Evolutionary conservation across 331 rosid genomes (phyloP).

Genomic region (Spiraea crenata): DNA sequence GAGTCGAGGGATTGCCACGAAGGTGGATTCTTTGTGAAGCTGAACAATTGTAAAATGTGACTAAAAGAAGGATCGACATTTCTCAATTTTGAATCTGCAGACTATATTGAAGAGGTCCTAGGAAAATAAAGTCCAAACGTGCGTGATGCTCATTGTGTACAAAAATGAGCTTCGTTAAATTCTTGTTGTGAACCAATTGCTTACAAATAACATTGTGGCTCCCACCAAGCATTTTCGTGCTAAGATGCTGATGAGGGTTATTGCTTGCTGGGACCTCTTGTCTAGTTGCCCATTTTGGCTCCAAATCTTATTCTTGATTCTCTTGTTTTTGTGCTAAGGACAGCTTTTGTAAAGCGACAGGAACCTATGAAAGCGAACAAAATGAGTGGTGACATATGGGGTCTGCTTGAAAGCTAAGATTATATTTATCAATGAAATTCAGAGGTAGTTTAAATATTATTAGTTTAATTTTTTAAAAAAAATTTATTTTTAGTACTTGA

Average conservation of each 20-base stretch:
- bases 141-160: too few relatives aligned
- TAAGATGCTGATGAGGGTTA: too few relatives aligned
- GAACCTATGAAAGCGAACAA: neutral
- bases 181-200: too few relatives aligned
- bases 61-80: neutral
- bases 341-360: neutral
- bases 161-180: too few relatives aligned
- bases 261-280: too few relatives aligned
- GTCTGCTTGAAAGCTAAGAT: neutral
- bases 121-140: neutral
- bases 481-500: too few relatives aligned
- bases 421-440: too few relatives aligned
- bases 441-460: too few relatives aligned
- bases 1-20: neutral
- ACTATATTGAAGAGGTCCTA: conserved; percentile 2
- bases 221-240: neutral
- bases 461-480: too few relatives aligned
- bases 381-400: conserved; percentile 10
- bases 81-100: conserved; percentile 2
- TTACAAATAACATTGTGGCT: neutral
- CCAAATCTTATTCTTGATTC: neutral
- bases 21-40: neutral
- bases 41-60: neutral
- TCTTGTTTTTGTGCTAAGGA: neutral
- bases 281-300: neutral